phyloP scores from a whole-genome alignment of 2,329 filamentous ascomycete genomes.

The Fusarium guadeloupense region DNA sequence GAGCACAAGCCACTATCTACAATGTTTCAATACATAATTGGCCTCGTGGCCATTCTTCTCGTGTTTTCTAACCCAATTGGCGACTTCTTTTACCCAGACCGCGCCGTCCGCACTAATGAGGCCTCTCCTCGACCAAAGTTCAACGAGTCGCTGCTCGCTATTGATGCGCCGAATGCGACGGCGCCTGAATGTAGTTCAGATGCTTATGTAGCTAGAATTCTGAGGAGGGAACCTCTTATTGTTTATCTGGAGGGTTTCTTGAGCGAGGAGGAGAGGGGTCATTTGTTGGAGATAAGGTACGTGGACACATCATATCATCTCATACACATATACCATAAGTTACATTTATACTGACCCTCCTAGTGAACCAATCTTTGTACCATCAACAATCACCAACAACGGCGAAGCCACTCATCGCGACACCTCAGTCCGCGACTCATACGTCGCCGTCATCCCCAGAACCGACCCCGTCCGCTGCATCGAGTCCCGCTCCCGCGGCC shows the following conservation, averaged over 20 bases:
- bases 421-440: constrained; percentile 59
- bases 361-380: constrained; percentile 59
- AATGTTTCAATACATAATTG: constrained; percentile 59
- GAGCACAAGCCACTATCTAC: neutral
- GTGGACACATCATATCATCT: neutral
- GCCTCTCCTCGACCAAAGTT: constrained; percentile 55
- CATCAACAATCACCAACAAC: constrained; percentile 61
- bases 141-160: constrained; percentile 61
- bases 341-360: neutral
- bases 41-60: constrained; percentile 53
- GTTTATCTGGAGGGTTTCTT: constrained; percentile 65
- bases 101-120: constrained; percentile 20
- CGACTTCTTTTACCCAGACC: constrained; percentile 48
- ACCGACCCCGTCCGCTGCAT: constrained; percentile 56
- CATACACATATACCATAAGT: too few species aligned
- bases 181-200: constrained; percentile 51
- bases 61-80: constrained; percentile 57
- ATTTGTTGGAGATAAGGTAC: constrained; percentile 62
- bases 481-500: constrained; percentile 56
- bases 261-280: constrained; percentile 53
- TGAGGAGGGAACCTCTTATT: constrained; percentile 61
- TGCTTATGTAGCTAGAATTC: constrained; percentile 57
- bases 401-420: constrained; percentile 54
- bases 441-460: constrained; percentile 62
- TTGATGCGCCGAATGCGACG: constrained; percentile 53